These are phyloP conservation scores for Leptosphaerulina australis DNA, from an alignment of 2,329 filamentous ascomycete species.

Conservation along the genomic window DNA sequence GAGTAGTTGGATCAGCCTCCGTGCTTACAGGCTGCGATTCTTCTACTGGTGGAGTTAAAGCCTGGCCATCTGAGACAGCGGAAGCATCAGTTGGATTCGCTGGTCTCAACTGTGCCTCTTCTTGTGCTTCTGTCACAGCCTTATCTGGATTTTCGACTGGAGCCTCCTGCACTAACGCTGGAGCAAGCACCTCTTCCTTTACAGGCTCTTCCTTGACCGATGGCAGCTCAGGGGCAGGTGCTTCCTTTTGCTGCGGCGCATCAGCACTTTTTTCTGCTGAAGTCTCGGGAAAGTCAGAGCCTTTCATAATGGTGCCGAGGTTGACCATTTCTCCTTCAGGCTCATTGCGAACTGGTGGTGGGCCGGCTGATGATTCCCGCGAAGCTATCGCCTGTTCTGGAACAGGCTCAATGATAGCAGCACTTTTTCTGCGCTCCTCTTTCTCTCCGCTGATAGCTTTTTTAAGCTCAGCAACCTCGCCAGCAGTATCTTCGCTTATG, in stretches of 20 bases:
- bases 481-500: constrained; percentile 43
- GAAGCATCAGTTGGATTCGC: constrained; percentile 44
- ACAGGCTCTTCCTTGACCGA: constrained; percentile 12
- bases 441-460: constrained; percentile 50
- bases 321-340: constrained; percentile 38
- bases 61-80: constrained; percentile 50
- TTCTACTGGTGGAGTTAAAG: constrained; percentile 44
- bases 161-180: constrained; percentile 12
- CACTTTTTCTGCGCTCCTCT: constrained; percentile 47
- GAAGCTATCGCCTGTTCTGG: constrained; percentile 53
- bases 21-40: constrained; percentile 13
- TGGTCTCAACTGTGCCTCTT: constrained; percentile 50
- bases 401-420: constrained; percentile 46
- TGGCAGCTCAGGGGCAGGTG: constrained; percentile 6
- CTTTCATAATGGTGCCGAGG: constrained; percentile 45
- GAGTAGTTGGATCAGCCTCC: constrained; percentile 11
- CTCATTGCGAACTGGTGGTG: constrained; percentile 39
- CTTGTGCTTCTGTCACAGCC: constrained; percentile 50
- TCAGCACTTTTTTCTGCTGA: constrained; percentile 17
- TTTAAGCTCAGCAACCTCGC: constrained; percentile 47
- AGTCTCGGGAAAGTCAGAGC: constrained; percentile 43
- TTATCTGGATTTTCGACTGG: constrained; percentile 54
- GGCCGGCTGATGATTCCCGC: constrained; percentile 45
- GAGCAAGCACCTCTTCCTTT: constrained; percentile 3
- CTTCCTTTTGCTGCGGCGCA: constrained; percentile 10